Base-by-base conservation (phyloP, 2,329 filamentous ascomycete genomes). In the Setomelanomma holmii region DNA sequence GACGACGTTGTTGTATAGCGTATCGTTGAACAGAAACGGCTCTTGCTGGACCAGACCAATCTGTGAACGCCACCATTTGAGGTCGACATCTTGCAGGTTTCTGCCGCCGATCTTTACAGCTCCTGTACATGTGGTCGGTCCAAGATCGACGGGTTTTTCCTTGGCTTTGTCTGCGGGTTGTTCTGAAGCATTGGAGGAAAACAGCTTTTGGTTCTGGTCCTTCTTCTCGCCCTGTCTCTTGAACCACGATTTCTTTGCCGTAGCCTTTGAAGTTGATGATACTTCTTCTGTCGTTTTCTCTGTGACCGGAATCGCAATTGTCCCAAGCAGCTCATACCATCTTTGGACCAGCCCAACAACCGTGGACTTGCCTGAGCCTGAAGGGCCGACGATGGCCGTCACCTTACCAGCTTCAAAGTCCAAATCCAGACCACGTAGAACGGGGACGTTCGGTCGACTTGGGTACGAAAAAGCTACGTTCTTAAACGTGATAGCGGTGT, bases 301-400 rank as follows among this genome's bases (percentile, higher is more conserved):
- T 21, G 23, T 49, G 3, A 39, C 55, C 36, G 51, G 47, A 4
- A 30, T 40, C 1, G 66, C 63, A 16, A 51, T 61, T 3, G 65
- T 70, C 1, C 65, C 68, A 14, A 59, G 42, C 14, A 88, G 76
- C 2, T 85, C 83, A 66, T 91, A 91, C 87, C 88, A 91, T 24
- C 88, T 79, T 66, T 91, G 86, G 3, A 91, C 77, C 2, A 92
- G 75, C 0, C 86, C 87, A 0, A 91, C 84, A 21, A 91, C 85
- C 0, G 89, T 92, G 44, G 86, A 89, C 70, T 92, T 93, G 0
- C 89, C 89, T 4, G 83, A 86, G 0, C 89, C 89, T 2, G 86
- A 89, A 0, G 87, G 84, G 0, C 89, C 89, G 17, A 92, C 89
- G 16, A 92, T 87, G 2, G 89, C 89, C 0, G 88, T 90, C 2